Conservation (phyloP, 306 rosid species). For the Trichosanthes cucumerina region DNA sequence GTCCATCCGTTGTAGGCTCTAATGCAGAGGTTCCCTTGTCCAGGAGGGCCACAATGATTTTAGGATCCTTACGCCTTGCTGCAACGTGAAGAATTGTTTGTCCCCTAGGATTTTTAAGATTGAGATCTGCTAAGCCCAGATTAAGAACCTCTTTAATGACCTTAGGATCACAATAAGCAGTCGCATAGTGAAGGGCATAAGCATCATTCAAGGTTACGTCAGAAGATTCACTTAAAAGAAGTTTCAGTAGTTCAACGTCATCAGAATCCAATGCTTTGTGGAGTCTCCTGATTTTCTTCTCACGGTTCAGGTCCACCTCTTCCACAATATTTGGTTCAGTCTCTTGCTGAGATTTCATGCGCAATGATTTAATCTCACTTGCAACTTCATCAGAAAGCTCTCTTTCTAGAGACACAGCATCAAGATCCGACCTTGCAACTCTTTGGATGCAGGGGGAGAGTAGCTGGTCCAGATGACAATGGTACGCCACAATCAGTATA, state of each 20-base stretch:
- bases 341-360: conserved; percentile 23
- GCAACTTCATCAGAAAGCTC: conserved; percentile 59
- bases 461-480: conserved; percentile 55
- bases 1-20: conserved; percentile 57
- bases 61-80: conserved; percentile 77
- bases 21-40: conserved; percentile 54
- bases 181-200: conserved; percentile 67
- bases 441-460: conserved; percentile 46
- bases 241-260: conserved; percentile 73
- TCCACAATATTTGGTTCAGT: conserved; percentile 26
- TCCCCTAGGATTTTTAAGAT: conserved; percentile 42
- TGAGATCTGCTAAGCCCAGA: conserved; percentile 38
- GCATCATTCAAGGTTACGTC: conserved; percentile 61
- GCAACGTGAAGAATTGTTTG: conserved; percentile 75
- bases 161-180: conserved; percentile 82
- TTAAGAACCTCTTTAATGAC: conserved; percentile 63
- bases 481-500: conserved; percentile 53
- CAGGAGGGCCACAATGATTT: conserved; percentile 56
- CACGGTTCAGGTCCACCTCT: conserved; percentile 23
- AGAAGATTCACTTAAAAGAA: conserved; percentile 66
- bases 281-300: conserved; percentile 50
- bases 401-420: conserved; percentile 44
- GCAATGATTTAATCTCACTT: conserved; percentile 33
- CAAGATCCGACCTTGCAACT: conserved; percentile 63
- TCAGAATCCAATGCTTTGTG: conserved; percentile 77